Evolutionary conservation across 2,329 filamentous ascomycete species (phyloP), one percentile per base, ranked within the genome.

Genomic region (Dothistroma pini): DNA sequence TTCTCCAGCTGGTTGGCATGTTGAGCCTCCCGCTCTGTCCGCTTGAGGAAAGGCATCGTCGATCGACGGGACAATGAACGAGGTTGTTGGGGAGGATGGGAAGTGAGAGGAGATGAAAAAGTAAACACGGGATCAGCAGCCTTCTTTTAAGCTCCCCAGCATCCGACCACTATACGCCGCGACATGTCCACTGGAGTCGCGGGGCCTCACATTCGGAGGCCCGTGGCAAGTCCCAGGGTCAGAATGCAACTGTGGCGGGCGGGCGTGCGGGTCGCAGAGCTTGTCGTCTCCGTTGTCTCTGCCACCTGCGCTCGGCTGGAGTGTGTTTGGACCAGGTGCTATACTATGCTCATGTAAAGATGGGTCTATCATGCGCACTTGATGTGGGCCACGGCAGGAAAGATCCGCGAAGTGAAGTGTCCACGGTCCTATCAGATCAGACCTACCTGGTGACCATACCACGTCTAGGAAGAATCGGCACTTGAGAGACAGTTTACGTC

Each of bases 31-130:
- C 63, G 66, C 68, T 72, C 70, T 35, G 67, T 68, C 53, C 71
- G 68, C 64, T 73, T 73, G 67, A 72, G 69, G 66, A 73, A 71
- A 59, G 66, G 67, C 71, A 73, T 73, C 31, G 56, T 59, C 21
- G 48, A 32, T 21, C 34, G 54, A 57, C 12, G 51, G 59, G 21
- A 55, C 31, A 56, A 31, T 9, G 41, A 54, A n/a, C 25, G 48
- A 55, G 50, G 48, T 55, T 57, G 51, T 25, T 51, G 49, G 29
- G 58, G 21, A 55, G 29, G 52, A 31, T 5, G 19, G 54, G 50
- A 22, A 48, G 58, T 51, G 54, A 48, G 51, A 58, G 51, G 61
- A 52, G 53, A 32, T 16, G 41, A 8, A 44, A 31, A 44, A 48
- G 25, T 47, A 25, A 56, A 16, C 9, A 54, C 50, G 41, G 29